These are phyloP conservation scores for Cutaneotrichosporon cavernicola DNA, from an alignment of 1,284 basidiomycete species.

Conservation along the genomic window DNA sequence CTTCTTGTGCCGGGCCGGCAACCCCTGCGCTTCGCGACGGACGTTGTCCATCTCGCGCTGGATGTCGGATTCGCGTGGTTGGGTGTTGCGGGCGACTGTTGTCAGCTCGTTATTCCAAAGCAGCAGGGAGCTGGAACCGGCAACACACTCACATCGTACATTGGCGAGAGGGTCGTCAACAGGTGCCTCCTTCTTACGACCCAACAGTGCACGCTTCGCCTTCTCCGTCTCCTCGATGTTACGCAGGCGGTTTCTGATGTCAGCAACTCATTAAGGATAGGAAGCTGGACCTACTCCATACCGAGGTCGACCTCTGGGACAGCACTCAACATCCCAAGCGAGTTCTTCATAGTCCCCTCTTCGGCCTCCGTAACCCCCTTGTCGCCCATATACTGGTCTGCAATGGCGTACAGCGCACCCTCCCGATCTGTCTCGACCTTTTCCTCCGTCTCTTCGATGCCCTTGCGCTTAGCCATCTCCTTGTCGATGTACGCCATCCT, in stretches of 20 bases:
- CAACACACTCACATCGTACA: constrained; percentile 67
- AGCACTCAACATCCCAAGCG: constrained; percentile 88
- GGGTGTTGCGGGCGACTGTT: constrained; percentile 75
- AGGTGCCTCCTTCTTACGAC: constrained; percentile 56
- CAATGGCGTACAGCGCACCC: constrained; percentile 76
- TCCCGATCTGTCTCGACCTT: constrained; percentile 46
- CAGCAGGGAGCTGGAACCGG: background rate
- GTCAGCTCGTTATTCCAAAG: constrained; percentile 3
- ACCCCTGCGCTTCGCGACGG: constrained; percentile 74
- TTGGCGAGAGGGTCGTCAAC: constrained; percentile 68
- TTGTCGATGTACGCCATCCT: constrained; percentile 98
- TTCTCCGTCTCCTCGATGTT: constrained; percentile 97
- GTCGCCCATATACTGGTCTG: constrained; percentile 61
- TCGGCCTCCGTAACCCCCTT: constrained; percentile 54
- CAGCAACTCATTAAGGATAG: constrained; percentile 1
- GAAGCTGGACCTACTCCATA: constrained; percentile 74
- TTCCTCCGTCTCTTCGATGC: constrained; percentile 58
- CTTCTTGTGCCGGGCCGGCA: constrained; percentile 58
- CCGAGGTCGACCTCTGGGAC: constrained; percentile 97
- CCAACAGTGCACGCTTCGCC: constrained; percentile 79
- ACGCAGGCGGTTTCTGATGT: constrained; percentile 71
- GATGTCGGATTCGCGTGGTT: constrained; percentile 71
- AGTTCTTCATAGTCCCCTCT: constrained; percentile 90
- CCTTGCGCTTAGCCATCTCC: constrained; percentile 77
- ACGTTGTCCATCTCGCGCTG: constrained; percentile 81